Evolutionary conservation across 1,284 basidiomycete species (phyloP), one percentile per base, ranked within the genome.

Genomic region (Tylopilus sp.): DNA sequence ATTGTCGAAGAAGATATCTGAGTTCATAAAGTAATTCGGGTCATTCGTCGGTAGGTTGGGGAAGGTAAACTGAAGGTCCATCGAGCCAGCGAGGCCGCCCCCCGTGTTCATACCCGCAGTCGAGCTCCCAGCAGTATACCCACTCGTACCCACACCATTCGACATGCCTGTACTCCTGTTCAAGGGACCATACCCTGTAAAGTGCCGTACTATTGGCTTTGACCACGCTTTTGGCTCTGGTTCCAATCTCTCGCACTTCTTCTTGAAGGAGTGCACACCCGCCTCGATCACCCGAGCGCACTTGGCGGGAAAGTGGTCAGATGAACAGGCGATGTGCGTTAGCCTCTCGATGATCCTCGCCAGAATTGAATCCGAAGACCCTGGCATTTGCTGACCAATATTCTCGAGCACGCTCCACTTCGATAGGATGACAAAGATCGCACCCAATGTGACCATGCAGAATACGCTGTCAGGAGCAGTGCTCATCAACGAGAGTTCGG

Each of bases 391-490:
- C 42, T 63, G 56, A 11, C 60, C 61, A 0, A 59, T 56, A 15
- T 67, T 60, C 46, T 74, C 68, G 30, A 69, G 55, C 11, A 72
- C 53, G 36, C 60, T 64, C 59, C 74, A 71, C 53, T 75, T 75
- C 37, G 66, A 63, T 15, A 72, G 59, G 41, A 74, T 60, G 36
- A 77, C 52, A 46, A 66, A 74, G 2, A 71, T 61, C 4, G 74
- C 67, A 26, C 74, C 68, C 43, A 74, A 70, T 0, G 70, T 62
- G 46, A 76, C 59, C 64, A 77, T 69, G 30, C 62, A 58, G 55
- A 74, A 77, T 28, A 73, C 46, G 41, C 58, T 61, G 53, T 76
- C 75, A 0, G 75, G 76, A 6, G 71, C 67, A 1, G 73, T 65
- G 50, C 65, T 61, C 38, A 76, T 58, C n/a, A 70, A 52, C 2